phyloP scores from a whole-genome alignment of 495 filamentous ascomycete species.

The Copromyces sp. region DNA sequence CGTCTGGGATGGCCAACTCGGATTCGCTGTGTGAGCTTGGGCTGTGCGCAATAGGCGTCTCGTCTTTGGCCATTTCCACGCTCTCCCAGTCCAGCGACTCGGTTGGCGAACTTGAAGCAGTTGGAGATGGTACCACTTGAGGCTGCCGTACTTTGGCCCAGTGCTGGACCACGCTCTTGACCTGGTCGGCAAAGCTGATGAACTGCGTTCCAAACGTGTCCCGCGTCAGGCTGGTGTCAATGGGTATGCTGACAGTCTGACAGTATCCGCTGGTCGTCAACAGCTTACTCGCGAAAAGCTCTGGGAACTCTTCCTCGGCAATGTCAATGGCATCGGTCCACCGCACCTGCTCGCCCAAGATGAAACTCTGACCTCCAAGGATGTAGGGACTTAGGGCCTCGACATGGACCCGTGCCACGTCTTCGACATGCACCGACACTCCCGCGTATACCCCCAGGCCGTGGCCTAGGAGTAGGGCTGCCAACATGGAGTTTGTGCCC shows the following conservation, averaged over 20 bases:
- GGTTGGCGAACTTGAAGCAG: background rate
- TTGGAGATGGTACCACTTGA: conserved; percentile 16
- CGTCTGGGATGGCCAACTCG: background rate
- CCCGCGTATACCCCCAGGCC: conserved; percentile 20
- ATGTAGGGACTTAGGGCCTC: conserved; percentile 29
- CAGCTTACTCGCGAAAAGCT: conserved; percentile 27
- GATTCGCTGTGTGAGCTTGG: background rate
- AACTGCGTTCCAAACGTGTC: conserved; percentile 39
- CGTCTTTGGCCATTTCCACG: background rate
- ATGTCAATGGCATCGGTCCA: conserved; percentile 39
- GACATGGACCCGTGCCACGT: conserved; percentile 36
- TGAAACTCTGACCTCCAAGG: conserved; percentile 29
- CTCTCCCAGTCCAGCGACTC: background rate
- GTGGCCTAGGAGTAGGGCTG: conserved; percentile 27
- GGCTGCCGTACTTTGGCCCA: background rate
- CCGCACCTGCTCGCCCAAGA: conserved; percentile 17
- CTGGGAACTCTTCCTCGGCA: conserved; percentile 29
- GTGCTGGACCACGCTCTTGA: conserved; percentile 26
- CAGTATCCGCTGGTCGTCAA: conserved; percentile 30
- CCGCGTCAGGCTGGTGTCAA: conserved; percentile 35
- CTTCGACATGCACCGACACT: conserved; percentile 31
- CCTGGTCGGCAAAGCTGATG: conserved; percentile 36
- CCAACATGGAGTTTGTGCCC: conserved; percentile 27
- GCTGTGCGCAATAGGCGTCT: background rate
- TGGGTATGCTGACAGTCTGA: conserved; percentile 23